Base-by-base conservation (phyloP, 805 yeast species). In the Yarrowia osloensis region DNA sequence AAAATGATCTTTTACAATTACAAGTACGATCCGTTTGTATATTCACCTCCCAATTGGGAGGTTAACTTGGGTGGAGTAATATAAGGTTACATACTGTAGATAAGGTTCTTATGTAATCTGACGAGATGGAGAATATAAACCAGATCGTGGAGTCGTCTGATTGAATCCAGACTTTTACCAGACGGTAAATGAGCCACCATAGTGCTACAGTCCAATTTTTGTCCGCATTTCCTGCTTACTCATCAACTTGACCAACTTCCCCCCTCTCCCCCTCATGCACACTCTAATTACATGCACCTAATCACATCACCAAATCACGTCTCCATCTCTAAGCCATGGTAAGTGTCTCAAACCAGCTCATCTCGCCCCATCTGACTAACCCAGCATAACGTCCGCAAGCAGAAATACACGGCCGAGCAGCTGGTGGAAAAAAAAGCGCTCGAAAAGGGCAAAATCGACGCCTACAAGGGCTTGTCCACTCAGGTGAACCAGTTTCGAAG, bases 341-440 rank as follows among this genome's bases (percentile, higher is more conserved):
- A 31, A 31, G 66, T 44, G 40, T 3, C 21, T 15, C 21, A 15
- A 31, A 9, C 2, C 19, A 7, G 39, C n/a, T 15, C 3, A 4
- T 2, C 6, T 4, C 17, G 2, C 37, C 4, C 13, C 6, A n/a
- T 11, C 29, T 11, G 12, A 17, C 54, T 44, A 61, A 44, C 66
- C 17, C 44, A 85, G 90, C 98, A 93, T 77, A 90, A 90, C 33
- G 83, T 89, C 22, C 88, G 88, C 71, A 80, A 94, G 68, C 82
- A 79, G 37, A 81, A 78, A 44, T 78, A 87, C 44, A 77, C 88
- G 0, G 82, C 82, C 44, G 91, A 88, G 67, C 86, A 87, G 39
- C 78, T 78, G 31, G 77, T 75, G 52, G 79, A 79, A 39, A 88
- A 87, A 73, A 78, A 80, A 55, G 78, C 80, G 61, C 81, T 79